A percentile compares a stretch with the other conserved stretches of the same genome.
Conservation (phyloP, 768 basidiomycete genomes). For the Lactarius indigo region DNA sequence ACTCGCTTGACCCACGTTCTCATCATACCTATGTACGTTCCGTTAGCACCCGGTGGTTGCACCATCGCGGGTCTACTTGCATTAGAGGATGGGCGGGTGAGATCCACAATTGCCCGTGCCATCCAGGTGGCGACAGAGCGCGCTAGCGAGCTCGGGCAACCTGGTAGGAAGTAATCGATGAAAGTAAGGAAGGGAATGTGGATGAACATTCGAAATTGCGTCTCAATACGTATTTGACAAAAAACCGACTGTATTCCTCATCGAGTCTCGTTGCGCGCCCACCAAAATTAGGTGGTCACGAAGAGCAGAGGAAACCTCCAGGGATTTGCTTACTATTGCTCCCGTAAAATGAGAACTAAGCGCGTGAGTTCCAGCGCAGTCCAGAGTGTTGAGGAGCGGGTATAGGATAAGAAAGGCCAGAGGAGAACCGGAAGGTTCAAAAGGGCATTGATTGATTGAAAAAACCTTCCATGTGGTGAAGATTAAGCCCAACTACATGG, state of each 20-base stretch:
- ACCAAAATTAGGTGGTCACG: constrained; percentile 26
- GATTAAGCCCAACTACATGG: background rate
- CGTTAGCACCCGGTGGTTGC: constrained; percentile 90
- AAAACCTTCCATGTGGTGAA: constrained; percentile 1
- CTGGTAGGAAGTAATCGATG: constrained; percentile 42
- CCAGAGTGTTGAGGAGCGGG: constrained; percentile 96
- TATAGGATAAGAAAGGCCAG: constrained; percentile 2
- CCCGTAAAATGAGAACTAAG: constrained; percentile 92
- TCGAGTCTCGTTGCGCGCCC: constrained; percentile 20
- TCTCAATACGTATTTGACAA: constrained; percentile 3
- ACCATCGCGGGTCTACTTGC: constrained; percentile 97
- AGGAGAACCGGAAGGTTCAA: background rate
- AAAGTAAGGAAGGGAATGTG: background rate
- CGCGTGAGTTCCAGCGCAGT: constrained; percentile 71
- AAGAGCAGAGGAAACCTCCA: constrained; percentile 29
- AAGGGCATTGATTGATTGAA: background rate
- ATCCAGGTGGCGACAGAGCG: constrained; percentile 93
- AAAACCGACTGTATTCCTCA: constrained; percentile 28
- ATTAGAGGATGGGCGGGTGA: constrained; percentile 89
- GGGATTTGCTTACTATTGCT: constrained; percentile 55
- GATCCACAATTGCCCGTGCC: constrained; percentile 91
- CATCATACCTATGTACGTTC: background rate
- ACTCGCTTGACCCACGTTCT: constrained; percentile 1
- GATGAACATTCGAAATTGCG: background rate
- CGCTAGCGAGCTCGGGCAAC: constrained; percentile 81